Percentiles rank a stretch among this genome's conserved stretches.
Conservation (phyloP, 306 rosid genomes). For the Cucumis cinereus region DNA sequence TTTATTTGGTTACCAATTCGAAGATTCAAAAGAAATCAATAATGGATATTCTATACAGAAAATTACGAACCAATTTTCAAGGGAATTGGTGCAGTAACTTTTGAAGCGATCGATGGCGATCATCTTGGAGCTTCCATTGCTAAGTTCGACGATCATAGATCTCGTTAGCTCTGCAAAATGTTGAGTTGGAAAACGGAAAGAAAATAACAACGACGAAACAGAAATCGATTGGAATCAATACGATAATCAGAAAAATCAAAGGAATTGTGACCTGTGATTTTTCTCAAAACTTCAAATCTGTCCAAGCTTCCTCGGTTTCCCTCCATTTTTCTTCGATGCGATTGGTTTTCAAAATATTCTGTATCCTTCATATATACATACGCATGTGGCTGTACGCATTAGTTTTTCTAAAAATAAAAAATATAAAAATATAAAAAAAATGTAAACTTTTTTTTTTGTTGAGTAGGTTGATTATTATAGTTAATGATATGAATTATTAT, state of each 20-base stretch:
- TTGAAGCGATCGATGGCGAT: constrained; percentile 54
- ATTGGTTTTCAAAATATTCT: background rate
- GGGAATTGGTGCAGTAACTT: constrained; percentile 36
- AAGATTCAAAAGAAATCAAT: background rate
- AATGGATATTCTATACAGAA: background rate
- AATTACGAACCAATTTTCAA: constrained; percentile 37
- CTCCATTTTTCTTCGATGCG: constrained; percentile 32
- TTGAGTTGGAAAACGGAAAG: background rate
- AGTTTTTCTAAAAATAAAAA: no score
- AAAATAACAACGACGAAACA: background rate
- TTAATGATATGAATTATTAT: no score
- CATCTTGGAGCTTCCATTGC: constrained; percentile 39
- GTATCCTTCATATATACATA: background rate
- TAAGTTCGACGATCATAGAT: constrained; percentile 33
- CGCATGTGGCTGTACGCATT: background rate
- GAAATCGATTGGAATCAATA: background rate
- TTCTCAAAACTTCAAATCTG: constrained; percentile 21
- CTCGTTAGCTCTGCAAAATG: constrained; percentile 42
- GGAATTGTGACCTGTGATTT: constrained; percentile 40
- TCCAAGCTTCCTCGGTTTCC: constrained; percentile 32
- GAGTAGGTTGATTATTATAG: no score
- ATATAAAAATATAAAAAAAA: no score
- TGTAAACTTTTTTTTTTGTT: no score
- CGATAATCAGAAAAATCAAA: background rate
- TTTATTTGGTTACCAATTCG: background rate